Evolutionary conservation across 2,329 filamentous ascomycete genomes (phyloP).

Genomic region (Xylaria sp.): DNA sequence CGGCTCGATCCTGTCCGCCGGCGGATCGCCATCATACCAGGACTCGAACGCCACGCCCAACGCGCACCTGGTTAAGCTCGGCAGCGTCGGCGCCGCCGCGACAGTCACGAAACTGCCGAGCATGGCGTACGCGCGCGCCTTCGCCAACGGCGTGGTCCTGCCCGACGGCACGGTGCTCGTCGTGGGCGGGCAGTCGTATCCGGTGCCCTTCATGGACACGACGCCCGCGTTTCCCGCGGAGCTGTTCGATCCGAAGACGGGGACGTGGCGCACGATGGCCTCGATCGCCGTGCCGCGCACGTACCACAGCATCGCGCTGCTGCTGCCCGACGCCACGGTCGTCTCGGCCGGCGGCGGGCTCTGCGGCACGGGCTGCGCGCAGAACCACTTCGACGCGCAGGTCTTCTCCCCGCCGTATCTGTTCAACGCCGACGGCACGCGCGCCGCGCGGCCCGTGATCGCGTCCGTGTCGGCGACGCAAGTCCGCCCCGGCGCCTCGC

Average conservation of each 20-base stretch:
- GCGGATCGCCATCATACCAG: conserved; percentile 59
- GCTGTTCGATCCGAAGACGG: conserved; percentile 54
- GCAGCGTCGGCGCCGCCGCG: conserved; percentile 38
- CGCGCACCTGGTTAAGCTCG: conserved; percentile 60
- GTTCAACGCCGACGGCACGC: conserved; percentile 55
- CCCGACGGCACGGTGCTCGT: conserved; percentile 58
- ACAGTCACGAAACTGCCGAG: conserved; percentile 49
- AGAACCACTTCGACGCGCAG: conserved; percentile 63
- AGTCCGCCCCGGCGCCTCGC: conserved; percentile 50
- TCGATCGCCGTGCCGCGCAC: conserved; percentile 52
- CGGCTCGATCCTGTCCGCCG: conserved; percentile 63
- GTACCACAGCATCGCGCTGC: conserved; percentile 58
- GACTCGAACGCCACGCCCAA: conserved; percentile 53
- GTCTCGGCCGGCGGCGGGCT: conserved; percentile 62
- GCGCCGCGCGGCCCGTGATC: conserved; percentile 55
- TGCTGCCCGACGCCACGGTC: conserved; percentile 59
- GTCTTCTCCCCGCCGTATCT: conserved; percentile 65
- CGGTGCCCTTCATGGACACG: conserved; percentile 54
- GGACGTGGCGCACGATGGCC: conserved; percentile 51
- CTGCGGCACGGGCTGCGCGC: conserved; percentile 55
- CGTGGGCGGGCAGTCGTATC: conserved; percentile 54
- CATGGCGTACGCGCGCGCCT: conserved; percentile 55
- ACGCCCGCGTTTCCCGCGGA: conserved; percentile 53
- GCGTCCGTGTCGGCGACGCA: conserved; percentile 46
- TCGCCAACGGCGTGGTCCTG: conserved; percentile 56